phyloP scores from a whole-genome alignment of 352 stramenopile species.

The Phytopythium litorale region DNA sequence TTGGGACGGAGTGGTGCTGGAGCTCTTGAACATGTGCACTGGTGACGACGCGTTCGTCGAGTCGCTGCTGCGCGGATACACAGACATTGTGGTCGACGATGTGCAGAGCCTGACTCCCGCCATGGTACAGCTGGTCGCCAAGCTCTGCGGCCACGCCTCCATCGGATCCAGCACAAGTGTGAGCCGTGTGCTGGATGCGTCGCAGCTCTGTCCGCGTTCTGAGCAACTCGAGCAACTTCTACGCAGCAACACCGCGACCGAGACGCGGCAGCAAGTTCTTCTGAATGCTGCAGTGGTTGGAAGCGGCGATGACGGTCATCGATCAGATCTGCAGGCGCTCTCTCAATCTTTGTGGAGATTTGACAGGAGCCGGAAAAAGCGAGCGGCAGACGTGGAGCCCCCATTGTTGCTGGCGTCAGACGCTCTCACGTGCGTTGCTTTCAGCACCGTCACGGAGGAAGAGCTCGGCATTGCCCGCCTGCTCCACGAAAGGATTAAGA shows the following conservation, averaged over 20 bases:
- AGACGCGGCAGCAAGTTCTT: background rate
- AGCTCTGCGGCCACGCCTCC: constrained; percentile 28
- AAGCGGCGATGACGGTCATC: background rate
- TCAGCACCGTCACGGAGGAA: constrained; percentile 17
- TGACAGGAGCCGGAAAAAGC: background rate
- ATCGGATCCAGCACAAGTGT: constrained; percentile 57
- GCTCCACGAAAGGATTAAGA: constrained; percentile 8
- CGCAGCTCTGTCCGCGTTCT: constrained; percentile 25
- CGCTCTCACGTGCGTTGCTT: constrained; percentile 11
- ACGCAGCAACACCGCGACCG: background rate
- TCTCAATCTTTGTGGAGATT: background rate
- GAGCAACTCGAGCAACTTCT: constrained; percentile 30
- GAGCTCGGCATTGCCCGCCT: constrained; percentile 11
- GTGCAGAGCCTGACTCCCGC: constrained; percentile 62
- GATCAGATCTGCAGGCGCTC: background rate
- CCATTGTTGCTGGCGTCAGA: background rate
- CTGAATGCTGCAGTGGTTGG: background rate
- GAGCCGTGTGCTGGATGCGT: constrained; percentile 33
- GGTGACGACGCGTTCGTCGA: constrained; percentile 26
- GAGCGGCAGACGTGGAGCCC: background rate
- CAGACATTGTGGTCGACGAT: constrained; percentile 69
- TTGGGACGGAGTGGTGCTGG: constrained; percentile 64
- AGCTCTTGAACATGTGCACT: constrained; percentile 32
- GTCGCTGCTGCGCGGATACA: constrained; percentile 36
- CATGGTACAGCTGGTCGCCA: constrained; percentile 47